Conservation (phyloP, 2,329 filamentous ascomycete species). For the Aureobasidium sp. region DNA sequence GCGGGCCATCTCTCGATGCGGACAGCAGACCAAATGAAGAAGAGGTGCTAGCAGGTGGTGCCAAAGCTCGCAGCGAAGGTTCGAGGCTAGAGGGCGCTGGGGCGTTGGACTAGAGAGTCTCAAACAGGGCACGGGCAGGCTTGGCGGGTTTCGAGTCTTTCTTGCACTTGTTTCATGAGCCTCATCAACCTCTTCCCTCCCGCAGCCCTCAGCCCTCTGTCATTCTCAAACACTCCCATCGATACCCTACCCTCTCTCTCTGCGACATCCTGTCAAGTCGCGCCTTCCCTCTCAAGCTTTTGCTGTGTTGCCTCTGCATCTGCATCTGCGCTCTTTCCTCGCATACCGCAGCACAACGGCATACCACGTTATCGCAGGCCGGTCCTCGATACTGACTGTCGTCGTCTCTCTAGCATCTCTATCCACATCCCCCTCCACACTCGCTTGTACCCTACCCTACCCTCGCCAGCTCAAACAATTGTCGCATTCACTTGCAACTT, state of each 20-base stretch:
- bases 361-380: constrained; percentile 9
- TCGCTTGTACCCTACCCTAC: not conserved
- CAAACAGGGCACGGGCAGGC: constrained; percentile 10
- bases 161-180: constrained; percentile 11
- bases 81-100: constrained; percentile 5
- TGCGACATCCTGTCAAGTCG: constrained; percentile 8
- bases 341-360: not conserved
- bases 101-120: constrained; percentile 7
- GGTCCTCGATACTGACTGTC: constrained; percentile 10
- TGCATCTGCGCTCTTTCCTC: not conserved
- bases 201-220: constrained; percentile 9
- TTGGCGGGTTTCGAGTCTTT: constrained; percentile 16
- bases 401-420: not conserved
- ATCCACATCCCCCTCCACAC: not conserved
- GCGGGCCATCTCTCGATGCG: constrained; percentile 1
- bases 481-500: not conserved
- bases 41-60: not conserved
- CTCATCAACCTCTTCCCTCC: constrained; percentile 14
- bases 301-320: not conserved
- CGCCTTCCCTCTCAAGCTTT: not conserved
- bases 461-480: not conserved
- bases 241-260: not conserved
- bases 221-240: constrained; percentile 15
- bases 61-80: not conserved
- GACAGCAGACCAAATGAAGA: not conserved